Base-by-base conservation (phyloP, 2,329 filamentous ascomycete genomes). In the Incumbomyces delicatus region DNA sequence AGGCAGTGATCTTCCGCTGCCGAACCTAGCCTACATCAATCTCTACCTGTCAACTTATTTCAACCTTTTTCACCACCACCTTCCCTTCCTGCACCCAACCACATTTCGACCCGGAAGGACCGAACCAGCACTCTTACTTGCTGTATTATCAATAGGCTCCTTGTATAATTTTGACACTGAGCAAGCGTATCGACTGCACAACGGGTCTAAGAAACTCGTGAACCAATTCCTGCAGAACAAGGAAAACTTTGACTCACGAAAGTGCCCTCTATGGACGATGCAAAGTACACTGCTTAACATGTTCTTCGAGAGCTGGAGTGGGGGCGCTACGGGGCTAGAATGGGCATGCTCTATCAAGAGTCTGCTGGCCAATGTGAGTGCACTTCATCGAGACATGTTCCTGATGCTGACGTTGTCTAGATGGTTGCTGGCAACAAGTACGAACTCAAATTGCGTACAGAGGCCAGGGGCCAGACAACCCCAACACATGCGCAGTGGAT, bases 281-380 rank as follows among this genome's bases (percentile, higher is more conserved):
- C 92, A 98, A 65, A 87, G 87, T 64, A 94, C 89, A 2, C 72
- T 98, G 45, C 74, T 98, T 49, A 98, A 98, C 73, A 96, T 96
- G 92, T 83, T 95, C 55, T 96, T 98, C 64, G 88, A 92, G 46
- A 96, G 89, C 73, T 98, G 92, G 92, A 96, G 92, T 64, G 92
- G 92, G 59, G 92, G 96, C 61, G 85, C 92, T 31, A 96, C 95
- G 68, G 92, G 92, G 32, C 76, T 98, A 2, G 92, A 98, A 66
- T 98, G 92, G 92, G 89, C 92, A 31, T 96, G 90, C 66, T 96
- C 92, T 1, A 96, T 98, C 69, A 96, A 96, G 77, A 94, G 88
- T 72, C 75, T 96, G 33, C 78, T 98, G 41, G 90, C 90, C 56
- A 96, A 96, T 68, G 68, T 71, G 62, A 59, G 66, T 58, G 41